Base-by-base conservation (phyloP, 2,329 filamentous ascomycete genomes). In the Fusarium sp. region DNA sequence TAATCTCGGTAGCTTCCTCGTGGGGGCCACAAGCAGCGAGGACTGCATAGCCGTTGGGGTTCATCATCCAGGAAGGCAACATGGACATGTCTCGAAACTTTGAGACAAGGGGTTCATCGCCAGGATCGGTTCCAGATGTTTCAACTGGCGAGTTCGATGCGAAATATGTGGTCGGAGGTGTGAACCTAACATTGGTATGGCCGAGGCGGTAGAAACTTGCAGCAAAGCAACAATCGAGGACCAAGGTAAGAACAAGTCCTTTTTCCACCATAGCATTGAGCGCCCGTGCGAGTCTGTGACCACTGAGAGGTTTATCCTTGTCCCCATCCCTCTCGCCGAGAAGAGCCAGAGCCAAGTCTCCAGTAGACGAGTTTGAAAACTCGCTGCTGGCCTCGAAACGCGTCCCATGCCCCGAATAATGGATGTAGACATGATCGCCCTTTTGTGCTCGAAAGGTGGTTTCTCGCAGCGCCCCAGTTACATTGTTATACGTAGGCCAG, bases 151-250 rank as follows among this genome's bases (percentile, higher is more conserved):
- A 42, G 38, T 17, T 42, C 1, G 20, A 17, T 12, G 38, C 17
- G 38, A 22, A 46, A 46, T 22, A 24, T 46, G 12, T 3, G 40
- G 20, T n/a, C 64, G 24, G 20, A 46, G 66, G 3, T 55, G 58
- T 16, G 46, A 49, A 8, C 20, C 33, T 11, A 6, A 17, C 6
- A 24, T 64, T 33, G 10, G 20, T 22, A 22, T 46, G 12, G 24
- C 35, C 60, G 11, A 33, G 17, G 1, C 66, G 73, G 12, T 63
- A 68, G 0, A 72, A 56, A 16, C 65, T 71, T 10, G 63, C 70
- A 2, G 72, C 66, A 22, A 75, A 75, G 42, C 72, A 75, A 1
- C 72, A 75, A 11, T 75, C 73, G 0, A 75, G 70, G 2, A 71
- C 71, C 1, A 75, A 5, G 2, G 72, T 75, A 2, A 75, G 66